These are phyloP conservation scores for Ceratobasidium sp. DNA, from an alignment of 1,284 basidiomycete genomes.

Conservation along the genomic window DNA sequence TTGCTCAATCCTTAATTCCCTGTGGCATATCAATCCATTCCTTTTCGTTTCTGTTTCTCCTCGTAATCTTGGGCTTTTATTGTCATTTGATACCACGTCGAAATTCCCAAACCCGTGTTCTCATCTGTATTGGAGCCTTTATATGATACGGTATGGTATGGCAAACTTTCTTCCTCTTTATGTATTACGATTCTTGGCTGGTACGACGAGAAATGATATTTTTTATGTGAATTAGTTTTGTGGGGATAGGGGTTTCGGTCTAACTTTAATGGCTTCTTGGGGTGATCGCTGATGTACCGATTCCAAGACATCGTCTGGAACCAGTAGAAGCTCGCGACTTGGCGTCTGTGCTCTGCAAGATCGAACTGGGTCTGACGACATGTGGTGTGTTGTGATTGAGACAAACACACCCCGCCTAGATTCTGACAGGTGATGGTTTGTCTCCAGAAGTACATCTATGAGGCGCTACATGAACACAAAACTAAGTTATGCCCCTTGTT, in stretches of 20 bases:
- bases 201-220: background rate
- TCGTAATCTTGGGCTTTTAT: conserved; percentile 19
- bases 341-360: no score
- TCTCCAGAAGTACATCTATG: no score
- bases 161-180: conserved; percentile 1
- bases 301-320: no score
- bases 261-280: background rate
- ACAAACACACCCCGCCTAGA: no score
- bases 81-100: conserved; percentile 21
- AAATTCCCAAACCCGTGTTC: conserved; percentile 22
- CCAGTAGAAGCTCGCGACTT: no score
- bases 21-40: background rate
- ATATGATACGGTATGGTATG: background rate
- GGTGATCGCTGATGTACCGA: background rate
- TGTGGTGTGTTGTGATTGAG: no score
- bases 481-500: no score
- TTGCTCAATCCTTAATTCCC: background rate
- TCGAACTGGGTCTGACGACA: no score
- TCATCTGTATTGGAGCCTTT: conserved; percentile 32
- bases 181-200: conserved; percentile 28
- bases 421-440: no score
- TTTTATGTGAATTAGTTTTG: background rate
- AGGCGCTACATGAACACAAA: no score
- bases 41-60: background rate
- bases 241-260: background rate